Evolutionary conservation across 2,329 filamentous ascomycete genomes (phyloP), one percentile per base, ranked within the genome.

Genomic region (Apiospora marii): DNA sequence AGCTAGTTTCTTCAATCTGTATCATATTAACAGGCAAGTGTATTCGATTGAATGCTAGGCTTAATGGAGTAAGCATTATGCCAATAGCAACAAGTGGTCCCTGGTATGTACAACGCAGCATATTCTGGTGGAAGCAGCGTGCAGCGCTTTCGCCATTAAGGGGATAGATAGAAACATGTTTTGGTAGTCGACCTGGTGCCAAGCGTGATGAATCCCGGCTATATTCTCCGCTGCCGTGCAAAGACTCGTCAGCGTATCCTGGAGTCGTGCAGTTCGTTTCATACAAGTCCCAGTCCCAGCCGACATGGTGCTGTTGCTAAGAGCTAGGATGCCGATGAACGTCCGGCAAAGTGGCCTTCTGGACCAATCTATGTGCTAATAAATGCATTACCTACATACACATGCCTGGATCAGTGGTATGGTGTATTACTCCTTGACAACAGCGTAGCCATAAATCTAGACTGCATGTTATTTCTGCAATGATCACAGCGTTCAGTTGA

Each of bases 301-400:
- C 34, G n/a, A 34, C 53, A 37, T 61, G 34, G 53, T 61, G 53
- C 30, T 30, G 16, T 61, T 22, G 53, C 53, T 61, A 61, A 12
- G 53, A 37, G 13, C 27, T 16, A 30, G 51, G 19, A 61, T 61
- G 53, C 53, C 53, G 53, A 61, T 37, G 53, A 61, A 61, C 53
- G 53, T 61, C 53, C 53, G 53, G 53, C 53, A 61, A 61, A 61
- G 53, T 61, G 53, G 53, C 53, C 30, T 61, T 61, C 53, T 61
- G 14, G 53, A 37, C 19, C 53, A 61, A 61, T 61, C 53, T 61
- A 61, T 61, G 30, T 61, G 53, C 53, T 61, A 61, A 37, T 61
- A 37, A 37, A 61, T 61, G 53, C 53, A 61, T 37, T 49, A 37
- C 30, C 53, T 37, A 61, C 27, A 37, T 61, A 30, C 19, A 22